Conservation (phyloP, 2,329 filamentous ascomycete genomes). For the Pseudogymnoascus sp. region DNA sequence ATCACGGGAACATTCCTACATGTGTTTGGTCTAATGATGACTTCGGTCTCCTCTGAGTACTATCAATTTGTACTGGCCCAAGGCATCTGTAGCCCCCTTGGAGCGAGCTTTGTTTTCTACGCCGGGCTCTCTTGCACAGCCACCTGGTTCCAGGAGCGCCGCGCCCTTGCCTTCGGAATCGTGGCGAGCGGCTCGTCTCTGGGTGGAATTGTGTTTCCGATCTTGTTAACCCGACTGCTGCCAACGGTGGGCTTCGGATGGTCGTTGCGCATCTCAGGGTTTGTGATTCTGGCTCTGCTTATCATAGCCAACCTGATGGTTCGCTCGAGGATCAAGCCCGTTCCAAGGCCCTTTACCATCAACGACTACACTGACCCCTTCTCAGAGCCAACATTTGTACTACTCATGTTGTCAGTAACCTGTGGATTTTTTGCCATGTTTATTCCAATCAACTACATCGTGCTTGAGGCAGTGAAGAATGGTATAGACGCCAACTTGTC, state of each 20-base stretch:
- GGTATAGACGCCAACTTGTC: slow-evolving; percentile 41
- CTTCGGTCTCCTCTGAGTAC: slow-evolving; percentile 30
- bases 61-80: slow-evolving; percentile 37
- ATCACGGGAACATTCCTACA: slow-evolving; percentile 24
- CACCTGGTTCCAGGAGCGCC: slow-evolving; percentile 41
- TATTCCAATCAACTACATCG: slow-evolving; percentile 35
- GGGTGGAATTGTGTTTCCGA: slow-evolving; percentile 50
- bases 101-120: slow-evolving; percentile 32
- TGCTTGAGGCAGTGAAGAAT: slow-evolving; percentile 34
- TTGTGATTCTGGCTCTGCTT: slow-evolving; percentile 37
- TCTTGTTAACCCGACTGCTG: slow-evolving; percentile 47
- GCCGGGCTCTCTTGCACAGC: slow-evolving; percentile 29
- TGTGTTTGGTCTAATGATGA: slow-evolving; percentile 32
- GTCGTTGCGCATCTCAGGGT: slow-evolving; percentile 49
- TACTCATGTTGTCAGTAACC: slow-evolving; percentile 33
- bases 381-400: slow-evolving; percentile 25
- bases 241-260: slow-evolving; percentile 44
- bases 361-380: slow-evolving; percentile 28
- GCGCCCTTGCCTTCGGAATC: slow-evolving; percentile 40
- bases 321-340: slow-evolving; percentile 25
- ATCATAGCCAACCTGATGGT: slow-evolving; percentile 29
- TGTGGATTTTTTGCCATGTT: slow-evolving; percentile 34
- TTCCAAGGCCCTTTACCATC: slow-evolving; percentile 21
- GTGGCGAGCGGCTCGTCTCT: slow-evolving; percentile 40
- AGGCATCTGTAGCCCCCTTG: slow-evolving; percentile 33